Evolutionary conservation across 2,329 filamentous ascomycete genomes (phyloP).

Genomic region (Aspergillus sp.): DNA sequence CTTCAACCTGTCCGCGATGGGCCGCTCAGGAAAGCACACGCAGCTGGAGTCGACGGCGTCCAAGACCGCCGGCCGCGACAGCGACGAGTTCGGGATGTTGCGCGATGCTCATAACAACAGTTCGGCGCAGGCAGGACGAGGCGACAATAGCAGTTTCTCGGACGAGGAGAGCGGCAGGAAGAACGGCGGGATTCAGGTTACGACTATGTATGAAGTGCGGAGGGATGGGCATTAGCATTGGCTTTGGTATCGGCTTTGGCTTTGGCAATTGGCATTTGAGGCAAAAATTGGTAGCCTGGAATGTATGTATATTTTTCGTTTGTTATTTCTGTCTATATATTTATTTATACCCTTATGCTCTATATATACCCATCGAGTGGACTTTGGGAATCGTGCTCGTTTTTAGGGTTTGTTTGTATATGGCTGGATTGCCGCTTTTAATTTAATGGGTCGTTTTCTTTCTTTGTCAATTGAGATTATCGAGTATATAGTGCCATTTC

Average conservation of each 20-base stretch:
- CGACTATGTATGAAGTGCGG: conserved; percentile 21
- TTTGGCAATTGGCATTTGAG: too few relatives aligned
- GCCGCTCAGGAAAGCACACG: conserved; percentile 3
- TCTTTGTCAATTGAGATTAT: too few relatives aligned
- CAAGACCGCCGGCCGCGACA: conserved; percentile 3
- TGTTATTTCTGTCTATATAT: background rate
- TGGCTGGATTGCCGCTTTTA: too few relatives aligned
- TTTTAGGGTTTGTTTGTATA: too few relatives aligned
- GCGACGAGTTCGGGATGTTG: conserved; percentile 15
- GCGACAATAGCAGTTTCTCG: background rate
- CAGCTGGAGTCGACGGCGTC: conserved; percentile 5
- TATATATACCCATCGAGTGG: background rate
- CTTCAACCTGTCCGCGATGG: conserved; percentile 10
- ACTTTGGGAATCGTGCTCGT: too few relatives aligned
- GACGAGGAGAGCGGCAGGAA: conserved; percentile 15
- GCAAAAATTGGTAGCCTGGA: background rate
- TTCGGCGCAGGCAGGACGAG: background rate
- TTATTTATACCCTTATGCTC: too few relatives aligned
- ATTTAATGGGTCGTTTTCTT: too few relatives aligned
- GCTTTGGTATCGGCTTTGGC: too few relatives aligned
- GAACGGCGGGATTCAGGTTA: conserved; percentile 20
- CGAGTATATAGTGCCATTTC: too few relatives aligned
- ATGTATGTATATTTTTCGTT: background rate
- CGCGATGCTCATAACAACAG: background rate
- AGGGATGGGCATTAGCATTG: background rate